These are phyloP conservation scores for Coemansia sp. DNA, from an alignment of 192 early-diverging fungal genomes.

Conservation along the genomic window DNA sequence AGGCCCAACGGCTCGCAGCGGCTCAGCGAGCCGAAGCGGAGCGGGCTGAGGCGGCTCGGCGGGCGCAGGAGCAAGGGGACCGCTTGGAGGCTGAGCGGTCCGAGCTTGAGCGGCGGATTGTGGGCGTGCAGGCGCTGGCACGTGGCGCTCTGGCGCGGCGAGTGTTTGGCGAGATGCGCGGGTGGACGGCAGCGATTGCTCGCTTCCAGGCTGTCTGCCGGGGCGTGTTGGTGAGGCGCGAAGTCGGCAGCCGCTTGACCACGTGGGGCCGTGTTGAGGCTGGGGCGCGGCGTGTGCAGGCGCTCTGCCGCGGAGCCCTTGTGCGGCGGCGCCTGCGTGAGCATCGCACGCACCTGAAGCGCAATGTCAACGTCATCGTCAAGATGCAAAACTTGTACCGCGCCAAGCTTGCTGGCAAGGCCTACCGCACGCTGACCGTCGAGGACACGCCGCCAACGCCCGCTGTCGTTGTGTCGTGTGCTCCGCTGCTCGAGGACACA, in stretches of 20 bases:
- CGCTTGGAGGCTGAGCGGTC: conserved; percentile 34
- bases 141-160: conserved; percentile 60
- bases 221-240: conserved; percentile 41
- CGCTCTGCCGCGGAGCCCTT: conserved; percentile 62
- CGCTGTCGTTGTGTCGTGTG: conserved; percentile 77
- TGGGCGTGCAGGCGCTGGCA: conserved; percentile 59
- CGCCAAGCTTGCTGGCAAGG: conserved; percentile 65
- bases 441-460: conserved; percentile 79
- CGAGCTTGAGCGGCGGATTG: conserved; percentile 49
- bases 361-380: conserved; percentile 71
- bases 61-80: conserved; percentile 26
- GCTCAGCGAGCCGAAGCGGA: conserved; percentile 4
- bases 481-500: conserved; percentile 86
- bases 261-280: conserved; percentile 38
- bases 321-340: conserved; percentile 62
- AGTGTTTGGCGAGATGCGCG: conserved; percentile 55
- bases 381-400: conserved; percentile 71
- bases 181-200: conserved; percentile 48
- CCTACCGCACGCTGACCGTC: conserved; percentile 67
- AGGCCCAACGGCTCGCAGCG: neutral
- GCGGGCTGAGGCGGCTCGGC: conserved; percentile 13
- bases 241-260: conserved; percentile 31
- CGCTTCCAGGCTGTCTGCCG: conserved; percentile 54
- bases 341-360: conserved; percentile 57
- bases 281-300: conserved; percentile 58